Percentiles rank a stretch among this genome's conserved stretches.
Evolutionary conservation across 768 basidiomycete genomes (phyloP).

Genomic region (Tylopilus plumbeoviolaceoides): DNA sequence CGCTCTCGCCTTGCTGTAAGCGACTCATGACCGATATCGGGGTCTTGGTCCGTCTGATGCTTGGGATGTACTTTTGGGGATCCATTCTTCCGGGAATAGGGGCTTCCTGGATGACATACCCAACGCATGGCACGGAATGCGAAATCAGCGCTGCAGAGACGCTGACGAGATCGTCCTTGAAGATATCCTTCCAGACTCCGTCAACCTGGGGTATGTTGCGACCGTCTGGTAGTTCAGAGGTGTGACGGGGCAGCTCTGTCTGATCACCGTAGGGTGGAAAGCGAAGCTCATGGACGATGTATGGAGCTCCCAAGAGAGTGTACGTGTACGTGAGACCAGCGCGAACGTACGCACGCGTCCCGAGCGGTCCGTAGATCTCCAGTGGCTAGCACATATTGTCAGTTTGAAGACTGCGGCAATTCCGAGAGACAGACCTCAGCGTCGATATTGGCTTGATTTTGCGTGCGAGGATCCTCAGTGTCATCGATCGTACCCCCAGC

Average conservation of each 20-base stretch:
- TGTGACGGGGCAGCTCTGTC: constrained; percentile 43
- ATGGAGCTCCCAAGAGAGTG: constrained; percentile 59
- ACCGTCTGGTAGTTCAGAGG: constrained; percentile 55
- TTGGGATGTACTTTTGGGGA: constrained; percentile 60
- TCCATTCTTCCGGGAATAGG: constrained; percentile 76
- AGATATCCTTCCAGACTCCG: constrained; percentile 67
- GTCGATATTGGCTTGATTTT: constrained; percentile 9
- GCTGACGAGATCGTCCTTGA: constrained; percentile 48
- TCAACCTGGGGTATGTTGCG: constrained; percentile 57
- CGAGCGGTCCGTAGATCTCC: constrained; percentile 84
- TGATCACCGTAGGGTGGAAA: constrained; percentile 48
- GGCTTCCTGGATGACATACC: constrained; percentile 69
- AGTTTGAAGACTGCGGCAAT: background rate
- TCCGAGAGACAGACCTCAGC: constrained; percentile 15
- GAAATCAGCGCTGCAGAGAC: constrained; percentile 74
- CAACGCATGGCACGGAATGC: constrained; percentile 80
- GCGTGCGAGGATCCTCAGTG: constrained; percentile 54
- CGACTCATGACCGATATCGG: constrained; percentile 63
- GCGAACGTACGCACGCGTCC: constrained; percentile 79
- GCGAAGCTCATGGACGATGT: constrained; percentile 81
- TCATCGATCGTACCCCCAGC: constrained; percentile 62
- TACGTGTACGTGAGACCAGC: constrained; percentile 63
- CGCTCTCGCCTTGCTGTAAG: constrained; percentile 59
- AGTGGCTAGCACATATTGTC: constrained; percentile 43
- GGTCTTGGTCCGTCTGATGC: constrained; percentile 65